Evolutionary conservation across 2,329 filamentous ascomycete species (phyloP), one percentile per base, ranked within the genome.

Genomic region (Aspergillus texensis): DNA sequence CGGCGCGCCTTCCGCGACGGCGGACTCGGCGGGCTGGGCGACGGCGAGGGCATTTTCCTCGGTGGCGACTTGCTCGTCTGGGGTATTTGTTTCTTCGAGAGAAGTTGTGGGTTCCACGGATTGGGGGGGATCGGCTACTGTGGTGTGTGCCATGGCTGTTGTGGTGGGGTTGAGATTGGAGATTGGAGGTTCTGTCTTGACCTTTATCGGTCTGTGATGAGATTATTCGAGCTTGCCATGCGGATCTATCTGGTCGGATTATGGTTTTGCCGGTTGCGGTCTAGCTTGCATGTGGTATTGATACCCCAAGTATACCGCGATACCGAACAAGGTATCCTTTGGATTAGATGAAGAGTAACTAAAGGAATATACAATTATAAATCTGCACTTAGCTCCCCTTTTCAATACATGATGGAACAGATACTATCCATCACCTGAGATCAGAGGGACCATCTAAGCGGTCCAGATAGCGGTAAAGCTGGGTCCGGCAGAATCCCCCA

Each of bases 101-200:
- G 16, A 34, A 21, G 34, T 28, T 4, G 41, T 85, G 50, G 83
- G 82, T 50, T 84, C 84, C 69, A 83, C 78, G 62, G 83, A 81
- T 0, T 81, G 75, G 8, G 83, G 79, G 1, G 76, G 53, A 36
- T 72, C 68, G 39, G 64, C 63, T 14, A 71, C 62, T 48, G 67
- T 63, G 61, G 69, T 69, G 46, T 76, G 72, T 41, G 74, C 71
- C 75, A 77, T 77, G 62, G 45, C 65, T 62, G 54, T 28, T 55
- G 43, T 57, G 54, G 34, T 32, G 26, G 36, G 34, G 34, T 50
- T 14, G 8, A 28, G 14, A 16, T 48, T 50, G 34, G 52, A 21
- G 12, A 58, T 34, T 48, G 46, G 46, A 34, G 5, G 21, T 34
- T 24, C 36, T 14, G 54, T 39, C 52, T 39, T 39, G 32, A 55